A percentile compares a stretch with the other conserved stretches of the same genome.
Conservation (phyloP, 2,329 filamentous ascomycete genomes). For the Anisogramma anomala region DNA sequence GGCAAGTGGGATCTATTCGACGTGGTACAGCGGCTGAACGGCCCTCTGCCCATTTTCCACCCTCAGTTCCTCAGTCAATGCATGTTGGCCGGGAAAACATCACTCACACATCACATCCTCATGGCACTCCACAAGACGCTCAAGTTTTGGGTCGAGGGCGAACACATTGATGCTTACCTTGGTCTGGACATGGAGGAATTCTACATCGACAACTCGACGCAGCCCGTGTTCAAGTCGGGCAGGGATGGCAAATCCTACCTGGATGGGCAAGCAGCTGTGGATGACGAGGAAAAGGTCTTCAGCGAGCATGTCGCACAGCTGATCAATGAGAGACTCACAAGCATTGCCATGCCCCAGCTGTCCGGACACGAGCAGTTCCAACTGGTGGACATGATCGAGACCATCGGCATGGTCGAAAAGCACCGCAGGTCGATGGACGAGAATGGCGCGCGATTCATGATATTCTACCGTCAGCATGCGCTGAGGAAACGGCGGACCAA, state of each 20-base stretch:
- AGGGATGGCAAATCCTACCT: conserved; percentile 29
- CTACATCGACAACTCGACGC: conserved; percentile 27
- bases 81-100: conserved; percentile 66
- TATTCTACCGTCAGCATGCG: conserved; percentile 76
- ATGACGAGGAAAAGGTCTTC: conserved; percentile 51
- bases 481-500: conserved; percentile 54
- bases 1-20: conserved; percentile 63
- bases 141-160: conserved; percentile 74
- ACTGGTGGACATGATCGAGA: conserved; percentile 73
- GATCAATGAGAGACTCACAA: conserved; percentile 68
- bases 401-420: conserved; percentile 70
- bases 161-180: conserved; percentile 67
- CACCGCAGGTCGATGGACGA: conserved; percentile 83
- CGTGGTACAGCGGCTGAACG: conserved; percentile 72
- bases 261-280: conserved; percentile 24
- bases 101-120: conserved; percentile 60
- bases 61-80: conserved; percentile 83
- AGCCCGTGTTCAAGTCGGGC: conserved; percentile 13
- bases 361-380: conserved; percentile 80
- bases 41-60: conserved; percentile 80
- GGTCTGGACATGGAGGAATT: conserved; percentile 53
- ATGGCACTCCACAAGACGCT: conserved; percentile 61
- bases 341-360: conserved; percentile 63
- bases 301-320: conserved; percentile 57
- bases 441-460: conserved; percentile 75